Percentiles rank a stretch among this genome's conserved stretches.
phyloP scores from a whole-genome alignment of 2,329 filamentous ascomycete genomes.

The Hymenoscyphus albidus region DNA sequence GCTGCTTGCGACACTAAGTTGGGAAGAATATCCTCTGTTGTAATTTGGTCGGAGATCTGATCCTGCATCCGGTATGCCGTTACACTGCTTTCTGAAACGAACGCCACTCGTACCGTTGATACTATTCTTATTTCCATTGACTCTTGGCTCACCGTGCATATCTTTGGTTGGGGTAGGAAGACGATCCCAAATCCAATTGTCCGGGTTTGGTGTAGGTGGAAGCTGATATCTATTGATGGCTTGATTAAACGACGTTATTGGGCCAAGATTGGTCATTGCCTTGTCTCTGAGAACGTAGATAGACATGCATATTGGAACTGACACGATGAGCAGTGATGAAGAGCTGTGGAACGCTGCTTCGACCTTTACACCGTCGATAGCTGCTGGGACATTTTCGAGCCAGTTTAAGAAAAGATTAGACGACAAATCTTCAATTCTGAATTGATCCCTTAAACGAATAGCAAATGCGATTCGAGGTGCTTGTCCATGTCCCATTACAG shows the following conservation, averaged over 20 bases:
- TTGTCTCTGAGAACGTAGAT: conserved; percentile 25
- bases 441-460: conserved; percentile 20
- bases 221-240: conserved; percentile 15
- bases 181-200: conserved; percentile 12
- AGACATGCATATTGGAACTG: conserved; percentile 25
- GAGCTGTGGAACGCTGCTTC: conserved; percentile 26
- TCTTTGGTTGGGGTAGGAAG: conserved; percentile 9
- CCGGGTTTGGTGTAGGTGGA: conserved; percentile 23
- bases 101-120: conserved; percentile 14
- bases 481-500: conserved; percentile 12
- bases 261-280: conserved; percentile 23
- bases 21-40: conserved; percentile 18
- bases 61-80: conserved; percentile 3
- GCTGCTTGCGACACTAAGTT: conserved; percentile 19
- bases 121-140: conserved; percentile 7
- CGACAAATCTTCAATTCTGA: conserved; percentile 18
- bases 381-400: conserved; percentile 21
- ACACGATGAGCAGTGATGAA: conserved; percentile 26
- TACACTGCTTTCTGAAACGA: conserved; percentile 17
- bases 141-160: not conserved
- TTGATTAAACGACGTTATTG: conserved; percentile 24
- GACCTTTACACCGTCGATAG: conserved; percentile 25
- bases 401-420: conserved; percentile 23
- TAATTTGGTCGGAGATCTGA: conserved; percentile 10
- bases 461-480: conserved; percentile 25